These are phyloP conservation scores for Phytophthora chlamydospora DNA, from an alignment of 352 stramenopile species.

Conservation along the genomic window DNA sequence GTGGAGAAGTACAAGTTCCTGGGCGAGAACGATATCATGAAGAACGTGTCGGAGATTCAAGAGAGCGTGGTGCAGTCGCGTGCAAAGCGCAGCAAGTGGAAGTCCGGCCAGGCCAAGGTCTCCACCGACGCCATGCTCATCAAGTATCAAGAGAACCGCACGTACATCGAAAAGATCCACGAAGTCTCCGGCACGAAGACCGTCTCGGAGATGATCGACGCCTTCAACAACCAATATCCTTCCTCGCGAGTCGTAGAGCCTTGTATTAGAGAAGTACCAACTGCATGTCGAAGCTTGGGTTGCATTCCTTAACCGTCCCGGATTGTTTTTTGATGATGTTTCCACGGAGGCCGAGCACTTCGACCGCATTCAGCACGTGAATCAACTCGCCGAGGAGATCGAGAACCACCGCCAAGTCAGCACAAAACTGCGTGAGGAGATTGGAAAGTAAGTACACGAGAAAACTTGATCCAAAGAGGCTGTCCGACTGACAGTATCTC, in stretches of 20 bases:
- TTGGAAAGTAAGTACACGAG: slow-evolving; percentile 61
- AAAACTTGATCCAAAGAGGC: not conserved
- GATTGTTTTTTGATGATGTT: slow-evolving; percentile 27
- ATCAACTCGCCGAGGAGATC: slow-evolving; percentile 83
- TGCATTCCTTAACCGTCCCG: slow-evolving; percentile 23
- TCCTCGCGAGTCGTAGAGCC: slow-evolving; percentile 1
- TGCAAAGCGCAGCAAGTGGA: slow-evolving; percentile 69
- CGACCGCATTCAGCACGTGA: slow-evolving; percentile 83
- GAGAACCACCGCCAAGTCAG: slow-evolving; percentile 75
- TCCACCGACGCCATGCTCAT: slow-evolving; percentile 66
- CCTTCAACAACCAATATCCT: slow-evolving; percentile 85
- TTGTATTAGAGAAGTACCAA: not conserved
- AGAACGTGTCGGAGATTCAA: slow-evolving; percentile 51
- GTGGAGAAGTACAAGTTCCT: slow-evolving; percentile 71
- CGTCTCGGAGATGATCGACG: slow-evolving; percentile 84
- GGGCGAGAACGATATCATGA: slow-evolving; percentile 78
- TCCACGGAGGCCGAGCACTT: slow-evolving; percentile 77
- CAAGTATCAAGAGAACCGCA: slow-evolving; percentile 84
- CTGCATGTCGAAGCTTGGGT: slow-evolving; percentile 4
- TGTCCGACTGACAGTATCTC: not conserved
- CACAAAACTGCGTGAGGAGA: slow-evolving; percentile 77
- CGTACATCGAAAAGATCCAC: slow-evolving; percentile 84
- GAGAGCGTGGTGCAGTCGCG: slow-evolving; percentile 60
- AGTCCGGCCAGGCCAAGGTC: slow-evolving; percentile 70
- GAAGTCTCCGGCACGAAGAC: slow-evolving; percentile 80